Base-by-base conservation (phyloP, 257 asterid species). In the Nicotiana knightiana region DNA sequence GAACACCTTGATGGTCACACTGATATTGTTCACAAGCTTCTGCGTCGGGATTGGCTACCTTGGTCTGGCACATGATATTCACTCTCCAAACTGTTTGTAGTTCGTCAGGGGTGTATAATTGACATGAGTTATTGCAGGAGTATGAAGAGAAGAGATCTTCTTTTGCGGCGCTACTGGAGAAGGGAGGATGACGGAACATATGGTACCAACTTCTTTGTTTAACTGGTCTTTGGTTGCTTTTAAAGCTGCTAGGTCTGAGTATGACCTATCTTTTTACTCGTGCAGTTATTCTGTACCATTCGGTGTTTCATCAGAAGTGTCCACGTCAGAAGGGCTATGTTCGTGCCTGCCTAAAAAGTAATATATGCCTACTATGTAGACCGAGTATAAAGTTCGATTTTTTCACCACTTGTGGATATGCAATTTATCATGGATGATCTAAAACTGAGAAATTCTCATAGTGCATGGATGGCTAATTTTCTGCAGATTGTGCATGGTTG, bases 341-440 rank as follows among this genome's bases (percentile, higher is more conserved):
- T 62, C 99, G 99, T 83, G 98, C 98, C 92, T 94, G 98, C 95
- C 99, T 96, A 86, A 94, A 96, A 96, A 96, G 99, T 96, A 96
- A 96, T 88, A 97, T 94, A 91, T 85, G 98, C 97, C 85, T 81
- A 66, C 12, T 55, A 18, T 3, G 37, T 66, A 48, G 66, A 75
- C 39, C 26, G 26, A 73, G 12, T 73, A 48, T 73, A 48, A 73
- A 73, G 62, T 73, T 73, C 43, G 18, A 73, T 46, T 39, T 6
- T 26, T 21, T 26, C 62, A 21, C 61, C 51, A 21, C 63, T 71
- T 75, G n/a, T 75, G 80, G 63, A 51, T 51, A 24, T 48, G 46
- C 28, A 28, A 75, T 28, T 75, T 75, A 51, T 57, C 80, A 51
- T 28, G 63, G 80, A 26, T 51, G 63, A 51, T 37, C 62, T 75